These are phyloP conservation scores for Trichophyton simii DNA, from an alignment of 2,329 filamentous ascomycete species.

Conservation along the genomic window DNA sequence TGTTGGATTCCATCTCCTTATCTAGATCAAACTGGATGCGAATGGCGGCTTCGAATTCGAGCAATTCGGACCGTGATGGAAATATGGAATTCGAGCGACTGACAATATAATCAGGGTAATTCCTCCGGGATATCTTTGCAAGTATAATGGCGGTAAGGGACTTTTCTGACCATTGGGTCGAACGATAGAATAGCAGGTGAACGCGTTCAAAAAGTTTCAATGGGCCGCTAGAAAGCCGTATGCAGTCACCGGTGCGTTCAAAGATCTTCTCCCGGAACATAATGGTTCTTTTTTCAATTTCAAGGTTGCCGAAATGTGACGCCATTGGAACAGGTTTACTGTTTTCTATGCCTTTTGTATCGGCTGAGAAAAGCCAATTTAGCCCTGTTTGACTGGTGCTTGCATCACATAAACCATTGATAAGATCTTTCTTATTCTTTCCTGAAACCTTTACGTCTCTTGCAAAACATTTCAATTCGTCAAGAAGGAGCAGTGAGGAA, in stretches of 20 bases:
- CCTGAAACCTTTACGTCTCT: conserved; percentile 80
- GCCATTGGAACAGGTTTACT: conserved; percentile 38
- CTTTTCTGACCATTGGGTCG: conserved; percentile 94
- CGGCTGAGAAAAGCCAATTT: conserved; percentile 44
- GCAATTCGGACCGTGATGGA: conserved; percentile 54
- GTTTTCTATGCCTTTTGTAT: conserved; percentile 51
- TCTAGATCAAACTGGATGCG: conserved; percentile 73
- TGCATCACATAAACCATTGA: conserved; percentile 58
- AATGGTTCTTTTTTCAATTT: conserved; percentile 48
- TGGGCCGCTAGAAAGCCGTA: conserved; percentile 60
- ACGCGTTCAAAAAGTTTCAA: conserved; percentile 84
- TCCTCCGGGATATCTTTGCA: conserved; percentile 72
- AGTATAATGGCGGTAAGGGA: conserved; percentile 90
- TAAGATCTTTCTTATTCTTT: conserved; percentile 72
- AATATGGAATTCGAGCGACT: conserved; percentile 87
- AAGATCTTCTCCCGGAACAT: conserved; percentile 70
- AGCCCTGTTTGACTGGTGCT: conserved; percentile 66
- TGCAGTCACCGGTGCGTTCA: conserved; percentile 64
- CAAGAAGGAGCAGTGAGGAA: conserved; percentile 64
- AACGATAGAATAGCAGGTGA: conserved; percentile 90
- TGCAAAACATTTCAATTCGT: conserved; percentile 72
- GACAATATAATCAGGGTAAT: conserved; percentile 83
- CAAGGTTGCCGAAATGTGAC: conserved; percentile 19
- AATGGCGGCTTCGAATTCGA: conserved; percentile 84
- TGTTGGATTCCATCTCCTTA: conserved; percentile 65